A percentile compares a stretch with the other conserved stretches of the same genome.
Conservation (phyloP, 306 rosid genomes). For the Medicago lupulina region DNA sequence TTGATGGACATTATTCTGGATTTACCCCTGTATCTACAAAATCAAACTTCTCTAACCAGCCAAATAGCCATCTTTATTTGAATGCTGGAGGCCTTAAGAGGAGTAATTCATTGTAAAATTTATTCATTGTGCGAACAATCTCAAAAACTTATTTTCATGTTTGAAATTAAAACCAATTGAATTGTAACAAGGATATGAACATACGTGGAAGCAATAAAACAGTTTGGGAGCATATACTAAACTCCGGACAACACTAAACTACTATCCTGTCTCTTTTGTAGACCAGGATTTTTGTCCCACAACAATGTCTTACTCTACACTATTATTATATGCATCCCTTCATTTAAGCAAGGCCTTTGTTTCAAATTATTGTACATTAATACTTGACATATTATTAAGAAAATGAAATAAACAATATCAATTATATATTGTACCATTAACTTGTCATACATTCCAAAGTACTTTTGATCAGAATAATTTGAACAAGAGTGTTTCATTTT, state of each 20-base stretch:
- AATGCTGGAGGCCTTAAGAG: constrained; percentile 50
- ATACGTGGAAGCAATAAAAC: constrained; percentile 22
- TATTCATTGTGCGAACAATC: constrained; percentile 33
- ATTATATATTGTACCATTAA: background rate
- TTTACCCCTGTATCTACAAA: constrained; percentile 55
- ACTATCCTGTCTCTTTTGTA: background rate
- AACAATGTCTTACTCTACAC: constrained; percentile 16
- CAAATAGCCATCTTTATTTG: constrained; percentile 52
- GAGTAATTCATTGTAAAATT: constrained; percentile 41
- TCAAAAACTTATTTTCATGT: background rate
- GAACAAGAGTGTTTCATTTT: too few relatives aligned
- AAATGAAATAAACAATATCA: too few relatives aligned
- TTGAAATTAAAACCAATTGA: background rate
- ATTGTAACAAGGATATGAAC: constrained; percentile 3
- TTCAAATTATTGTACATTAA: background rate
- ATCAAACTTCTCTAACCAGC: constrained; percentile 37
- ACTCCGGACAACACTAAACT: background rate
- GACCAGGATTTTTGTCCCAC: constrained; percentile 6
- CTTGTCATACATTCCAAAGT: background rate
- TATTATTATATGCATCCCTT: constrained; percentile 4
- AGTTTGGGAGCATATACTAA: background rate
- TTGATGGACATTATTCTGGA: constrained; percentile 62
- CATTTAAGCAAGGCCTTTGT: background rate
- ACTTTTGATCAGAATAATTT: background rate
- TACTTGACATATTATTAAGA: background rate